phyloP scores from a whole-genome alignment of 2,329 filamentous ascomycete species.

The Plectosphaerella cucumerina region DNA sequence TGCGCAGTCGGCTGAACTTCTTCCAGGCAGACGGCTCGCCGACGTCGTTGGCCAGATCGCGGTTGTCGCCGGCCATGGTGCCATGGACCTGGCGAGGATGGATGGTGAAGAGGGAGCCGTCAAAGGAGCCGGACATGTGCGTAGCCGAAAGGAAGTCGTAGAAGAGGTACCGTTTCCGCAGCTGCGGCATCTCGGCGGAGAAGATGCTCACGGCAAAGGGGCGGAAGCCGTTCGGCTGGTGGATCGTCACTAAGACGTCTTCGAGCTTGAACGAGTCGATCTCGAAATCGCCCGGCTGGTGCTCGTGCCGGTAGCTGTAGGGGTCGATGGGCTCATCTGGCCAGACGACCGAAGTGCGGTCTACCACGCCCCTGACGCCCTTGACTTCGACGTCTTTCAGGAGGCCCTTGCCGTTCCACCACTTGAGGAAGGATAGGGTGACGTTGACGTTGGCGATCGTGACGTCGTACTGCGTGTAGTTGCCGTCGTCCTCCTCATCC shows the following conservation, averaged over 20 bases:
- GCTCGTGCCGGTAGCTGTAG: constrained; percentile 80
- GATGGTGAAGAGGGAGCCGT: constrained; percentile 94
- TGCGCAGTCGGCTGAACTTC: constrained; percentile 87
- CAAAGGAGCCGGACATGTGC: constrained; percentile 92
- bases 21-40: constrained; percentile 78
- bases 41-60: constrained; percentile 51
- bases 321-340: constrained; percentile 69
- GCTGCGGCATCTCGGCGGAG: constrained; percentile 86
- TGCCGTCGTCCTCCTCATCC: constrained; percentile 75
- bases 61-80: constrained; percentile 60
- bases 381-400: constrained; percentile 91
- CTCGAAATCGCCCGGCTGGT: constrained; percentile 91
- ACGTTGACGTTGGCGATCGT: constrained; percentile 95
- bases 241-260: constrained; percentile 84
- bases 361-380: constrained; percentile 86
- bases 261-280: constrained; percentile 96
- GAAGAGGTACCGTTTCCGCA: constrained; percentile 95
- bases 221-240: constrained; percentile 87
- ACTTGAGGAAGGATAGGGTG: constrained; percentile 94
- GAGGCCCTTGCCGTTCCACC: constrained; percentile 95
- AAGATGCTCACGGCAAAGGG: constrained; percentile 95
- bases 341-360: constrained; percentile 80
- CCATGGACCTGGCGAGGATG: constrained; percentile 89
- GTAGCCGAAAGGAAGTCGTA: constrained; percentile 96
- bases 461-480: constrained; percentile 96